phyloP scores from a whole-genome alignment of 2,329 filamentous ascomycete genomes.

The Fonsecaea pedrosoi region DNA sequence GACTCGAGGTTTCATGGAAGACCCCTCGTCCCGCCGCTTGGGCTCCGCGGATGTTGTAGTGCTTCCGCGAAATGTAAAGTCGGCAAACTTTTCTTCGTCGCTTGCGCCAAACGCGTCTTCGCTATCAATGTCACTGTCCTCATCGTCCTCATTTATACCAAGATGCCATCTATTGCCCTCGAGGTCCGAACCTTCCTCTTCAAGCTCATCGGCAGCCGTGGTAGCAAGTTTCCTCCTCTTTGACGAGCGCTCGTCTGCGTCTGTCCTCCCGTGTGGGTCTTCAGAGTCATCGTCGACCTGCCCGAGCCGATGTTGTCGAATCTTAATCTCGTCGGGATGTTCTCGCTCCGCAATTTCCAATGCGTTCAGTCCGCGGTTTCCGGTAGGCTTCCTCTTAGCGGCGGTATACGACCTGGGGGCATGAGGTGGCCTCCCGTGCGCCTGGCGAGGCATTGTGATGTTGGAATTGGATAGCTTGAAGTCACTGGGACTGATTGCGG shows the following conservation, averaged over 20 bases:
- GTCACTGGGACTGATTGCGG: neutral
- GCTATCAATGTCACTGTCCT: slow-evolving; percentile 73
- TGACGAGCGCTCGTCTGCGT: slow-evolving; percentile 46
- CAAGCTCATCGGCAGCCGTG: slow-evolving; percentile 47
- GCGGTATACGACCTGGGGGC: slow-evolving; percentile 41
- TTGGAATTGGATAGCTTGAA: neutral
- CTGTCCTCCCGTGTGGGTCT: slow-evolving; percentile 49
- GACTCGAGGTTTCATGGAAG: slow-evolving; percentile 46
- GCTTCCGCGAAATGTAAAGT: slow-evolving; percentile 71
- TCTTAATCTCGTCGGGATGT: slow-evolving; percentile 59
- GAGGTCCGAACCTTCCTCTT: slow-evolving; percentile 73
- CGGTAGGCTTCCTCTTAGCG: slow-evolving; percentile 44
- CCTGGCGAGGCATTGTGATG: slow-evolving; percentile 38
- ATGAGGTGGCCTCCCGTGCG: slow-evolving; percentile 42
- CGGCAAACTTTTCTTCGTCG: slow-evolving; percentile 84
- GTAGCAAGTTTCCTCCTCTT: slow-evolving; percentile 46
- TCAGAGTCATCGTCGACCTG: slow-evolving; percentile 61
- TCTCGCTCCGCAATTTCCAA: slow-evolving; percentile 69
- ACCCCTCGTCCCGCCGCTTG: slow-evolving; percentile 27
- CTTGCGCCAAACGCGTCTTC: slow-evolving; percentile 88
- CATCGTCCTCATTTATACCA: slow-evolving; percentile 70
- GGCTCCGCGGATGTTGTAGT: slow-evolving; percentile 36
- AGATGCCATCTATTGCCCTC: slow-evolving; percentile 86
- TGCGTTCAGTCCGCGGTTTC: slow-evolving; percentile 63
- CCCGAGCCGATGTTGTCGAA: slow-evolving; percentile 65